phyloP scores from a whole-genome alignment of 345 rosid species.

The Melastoma malabathricum region DNA sequence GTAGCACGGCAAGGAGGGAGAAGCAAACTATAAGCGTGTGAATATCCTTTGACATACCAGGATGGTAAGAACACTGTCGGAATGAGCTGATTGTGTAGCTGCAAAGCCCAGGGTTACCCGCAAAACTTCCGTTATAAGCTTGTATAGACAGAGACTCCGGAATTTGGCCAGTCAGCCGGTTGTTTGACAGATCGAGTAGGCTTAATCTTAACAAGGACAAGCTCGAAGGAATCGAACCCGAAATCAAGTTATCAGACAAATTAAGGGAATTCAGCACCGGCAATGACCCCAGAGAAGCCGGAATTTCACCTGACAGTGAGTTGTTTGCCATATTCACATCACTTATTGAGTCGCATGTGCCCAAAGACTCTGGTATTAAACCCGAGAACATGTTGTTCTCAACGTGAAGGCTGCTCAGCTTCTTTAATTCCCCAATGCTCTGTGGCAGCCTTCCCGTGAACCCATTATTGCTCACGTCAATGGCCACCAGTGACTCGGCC shows the following conservation, averaged over 20 bases:
- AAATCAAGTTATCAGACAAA: conserved; percentile 11
- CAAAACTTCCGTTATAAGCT: conserved; percentile 17
- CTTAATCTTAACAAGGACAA: conserved; percentile 12
- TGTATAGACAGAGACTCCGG: conserved; percentile 10
- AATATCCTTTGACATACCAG: conserved; percentile 2
- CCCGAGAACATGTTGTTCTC: conserved; percentile 14
- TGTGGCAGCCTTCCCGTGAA: conserved; percentile 9
- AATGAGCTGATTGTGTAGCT: conserved; percentile 9
- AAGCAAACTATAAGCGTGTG: conserved; percentile 11
- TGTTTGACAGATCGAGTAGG: conserved; percentile 15
- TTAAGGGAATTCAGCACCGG: conserved; percentile 13
- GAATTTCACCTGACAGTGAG: conserved; percentile 9
- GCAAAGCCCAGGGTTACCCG: conserved; percentile 15
- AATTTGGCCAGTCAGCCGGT: conserved; percentile 9
- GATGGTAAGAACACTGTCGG: conserved; percentile 4
- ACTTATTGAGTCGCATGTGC: conserved; percentile 11
- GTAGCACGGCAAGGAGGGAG: conserved; percentile 3
- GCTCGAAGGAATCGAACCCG: conserved; percentile 11
- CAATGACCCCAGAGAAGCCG: conserved; percentile 9
- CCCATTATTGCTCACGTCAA: conserved; percentile 11
- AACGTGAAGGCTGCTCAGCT: conserved; percentile 9
- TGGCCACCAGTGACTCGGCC: conserved; percentile 7
- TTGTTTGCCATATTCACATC: conserved; percentile 11
- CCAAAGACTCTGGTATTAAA: conserved; percentile 9
- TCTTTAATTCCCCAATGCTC: conserved; percentile 9